Percentiles rank a stretch among this genome's conserved stretches.
phyloP scores from a whole-genome alignment of 2,329 filamentous ascomycete genomes.

The Ceratocystis destructans region DNA sequence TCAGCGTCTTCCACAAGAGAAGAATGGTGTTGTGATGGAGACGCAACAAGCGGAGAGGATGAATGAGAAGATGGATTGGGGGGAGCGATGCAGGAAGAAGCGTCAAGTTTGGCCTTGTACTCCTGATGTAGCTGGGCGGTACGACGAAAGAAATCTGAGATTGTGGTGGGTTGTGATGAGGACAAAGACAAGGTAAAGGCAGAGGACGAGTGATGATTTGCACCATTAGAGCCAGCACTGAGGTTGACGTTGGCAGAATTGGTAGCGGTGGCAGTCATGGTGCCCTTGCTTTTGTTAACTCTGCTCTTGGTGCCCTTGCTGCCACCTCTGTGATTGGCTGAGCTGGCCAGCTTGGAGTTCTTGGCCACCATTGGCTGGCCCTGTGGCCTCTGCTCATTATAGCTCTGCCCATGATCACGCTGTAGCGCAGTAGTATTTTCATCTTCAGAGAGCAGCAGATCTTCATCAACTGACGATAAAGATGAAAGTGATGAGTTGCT shows the following conservation, averaged over 20 bases:
- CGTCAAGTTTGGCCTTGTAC: conserved; percentile 11
- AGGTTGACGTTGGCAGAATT: conserved; percentile 6
- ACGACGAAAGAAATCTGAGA: conserved; percentile 15
- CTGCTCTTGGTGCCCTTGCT: conserved; percentile 10
- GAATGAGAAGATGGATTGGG: background rate
- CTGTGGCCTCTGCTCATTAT: background rate
- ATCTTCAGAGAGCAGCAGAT: conserved; percentile 11
- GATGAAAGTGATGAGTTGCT: conserved; percentile 19
- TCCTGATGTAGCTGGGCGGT: conserved; percentile 14
- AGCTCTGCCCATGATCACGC: background rate
- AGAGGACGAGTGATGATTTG: background rate
- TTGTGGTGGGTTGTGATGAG: conserved; percentile 6
- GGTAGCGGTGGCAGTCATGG: background rate
- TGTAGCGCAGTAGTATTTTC: conserved; percentile 3
- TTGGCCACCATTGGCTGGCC: conserved; percentile 16
- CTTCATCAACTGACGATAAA: conserved; percentile 16
- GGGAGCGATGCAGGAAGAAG: background rate
- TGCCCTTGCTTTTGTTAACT: conserved; percentile 4
- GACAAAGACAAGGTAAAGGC: background rate
- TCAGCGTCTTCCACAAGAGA: conserved; percentile 12
- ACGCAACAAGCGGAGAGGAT: background rate
- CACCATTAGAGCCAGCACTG: conserved; percentile 1
- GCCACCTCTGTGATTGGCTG: conserved; percentile 15
- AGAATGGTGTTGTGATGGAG: conserved; percentile 3
- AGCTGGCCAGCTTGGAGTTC: conserved; percentile 1